Base-by-base conservation (phyloP, 164 flowering plant species). In the Magnolia sinica region DNA sequence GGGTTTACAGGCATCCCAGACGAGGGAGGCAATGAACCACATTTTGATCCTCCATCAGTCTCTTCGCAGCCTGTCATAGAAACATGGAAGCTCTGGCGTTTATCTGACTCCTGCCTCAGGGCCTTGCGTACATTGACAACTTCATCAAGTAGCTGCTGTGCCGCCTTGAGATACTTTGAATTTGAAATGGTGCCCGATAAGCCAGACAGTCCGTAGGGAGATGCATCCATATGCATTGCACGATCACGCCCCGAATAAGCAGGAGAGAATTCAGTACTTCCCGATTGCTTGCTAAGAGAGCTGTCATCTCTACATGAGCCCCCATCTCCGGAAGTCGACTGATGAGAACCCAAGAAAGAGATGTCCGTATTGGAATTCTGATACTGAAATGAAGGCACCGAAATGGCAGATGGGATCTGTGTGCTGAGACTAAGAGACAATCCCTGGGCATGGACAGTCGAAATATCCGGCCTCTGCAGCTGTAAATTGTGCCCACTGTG, bases 121-220 rank as follows among this genome's bases (percentile, higher is more conserved):
- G 91, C 91, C 76, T 85, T 86, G 50, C 82, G 83, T 64, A 95
- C 89, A 82, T 81, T 90, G 75, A 91, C 96, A 19, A 91, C 88
- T 82, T 95, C 98, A 78, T 93, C 95, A 64, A 95, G 97, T 75
- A 95, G 80, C 71, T 88, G 88, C 70, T 91, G 97, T 49, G 91
- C 88, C 11, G 90, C 91, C 83, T 86, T 89, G 37, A 93, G 86
- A 83, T 89, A 93, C 70, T 83, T 90, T 27, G 97, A 90, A 77
- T 86, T 87, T 19, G 85, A 79, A 66, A 84, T 82, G 8, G 79
- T 76, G 76, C 80, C 83, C 20, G 86, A 68, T 74, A 76, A 61
- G 11, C 83, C 82, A 1, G 83, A 70, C 22, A 80, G 11, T 20
- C 79, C 91, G 79, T 76, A 86, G 18, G 72, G 82, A 78, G 79